Evolutionary conservation across 2,329 filamentous ascomycete species (phyloP), one percentile per base, ranked within the genome.

Genomic region (Fusarium musae): DNA sequence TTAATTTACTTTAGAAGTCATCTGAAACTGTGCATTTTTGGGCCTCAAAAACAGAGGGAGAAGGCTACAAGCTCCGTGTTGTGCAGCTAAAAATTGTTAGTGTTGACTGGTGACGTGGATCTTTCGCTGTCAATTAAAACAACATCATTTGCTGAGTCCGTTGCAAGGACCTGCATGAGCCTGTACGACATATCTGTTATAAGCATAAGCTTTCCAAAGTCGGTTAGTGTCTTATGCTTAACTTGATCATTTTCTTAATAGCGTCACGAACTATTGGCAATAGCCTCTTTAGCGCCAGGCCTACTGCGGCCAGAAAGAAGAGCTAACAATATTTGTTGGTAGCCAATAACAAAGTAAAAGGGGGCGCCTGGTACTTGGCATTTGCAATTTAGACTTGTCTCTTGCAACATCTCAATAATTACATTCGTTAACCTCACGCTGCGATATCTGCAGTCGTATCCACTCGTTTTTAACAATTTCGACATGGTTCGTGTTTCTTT

Each of bases 191-290:
- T n/a, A 2, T 23, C 9, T 5, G n/a, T 2, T 26, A 52, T 11
- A 21, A 21, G 49, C 49, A 52, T 52, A 16, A 6, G 11, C 0
- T 15, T 10, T 21, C 17, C 9, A 1, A 6, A 26, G 8, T 3
- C 2, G 49, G 32, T 19, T 52, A 37, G 49, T 37, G 3, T 2
- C 2, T 4, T 37, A 2, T 11, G 6, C 49, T 52, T 21, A 52
- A 11, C 8, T 21, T 2, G 11, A 26, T 21, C 4, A 19, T 1
- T 9, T 16, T 36, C 5, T 2, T n/a, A 21, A 17, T 59, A 52
- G 57, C 26, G 19, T 21, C 0, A 0, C 10, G 9, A 39, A 59
- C 43, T 59, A 59, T 39, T 59, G 19, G 15, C 43, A 59, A 40
- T 59, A 40, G 34, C 23, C 15, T 59, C 8, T 0, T 9, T 21